Evolutionary conservation across 2,329 filamentous ascomycete genomes (phyloP), one percentile per base, ranked within the genome.

Genomic region (Pseudogymnoascus sp.): DNA sequence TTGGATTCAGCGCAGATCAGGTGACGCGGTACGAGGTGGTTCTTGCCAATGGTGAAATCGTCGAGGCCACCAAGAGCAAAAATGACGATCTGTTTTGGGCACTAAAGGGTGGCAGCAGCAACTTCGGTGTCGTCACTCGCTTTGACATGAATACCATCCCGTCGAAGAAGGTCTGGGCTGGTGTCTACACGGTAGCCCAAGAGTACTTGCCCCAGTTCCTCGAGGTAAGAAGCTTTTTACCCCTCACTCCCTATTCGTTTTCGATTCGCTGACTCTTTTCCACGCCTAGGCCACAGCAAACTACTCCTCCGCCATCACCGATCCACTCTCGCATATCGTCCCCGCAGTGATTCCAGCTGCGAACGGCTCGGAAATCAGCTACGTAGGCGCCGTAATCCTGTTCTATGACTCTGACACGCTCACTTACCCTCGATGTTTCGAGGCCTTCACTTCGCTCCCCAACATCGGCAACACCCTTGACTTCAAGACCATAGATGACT

Each of bases 31-130:
- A 39, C 20, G 76, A 82, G 65, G 73, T 85, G 30, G 81, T 85
- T 4, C 73, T 83, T 1, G 76, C 78, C 6, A 75, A 78, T 64
- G 78, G 80, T 6, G 68, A 72, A 6, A 74, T 83, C 53, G 70
- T 81, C 35, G 76, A 75, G 1, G 81, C 77, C 1, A 79, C 74
- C 18, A 65, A 68, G 4, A 67, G 66, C 0, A 66, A 71, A 12
- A 71, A 84, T 63, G 61, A 74, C 0, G 81, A 84, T 62, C 72
- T 85, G 5, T 83, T 75, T 70, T 74, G 73, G 65, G 80, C 78
- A 0, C 75, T 84, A 6, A 78, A 79, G 61, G 82, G 82, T 8
- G 82, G 83, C 15, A 76, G 78, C 15, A 82, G 77, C 69, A 83
- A 82, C 67, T 83, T 79, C 64, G 82, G 80, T 53, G 75, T 81